Evolutionary conservation across 192 early-diverging fungal genomes (phyloP).

Genomic region (Dissophora ornata): DNA sequence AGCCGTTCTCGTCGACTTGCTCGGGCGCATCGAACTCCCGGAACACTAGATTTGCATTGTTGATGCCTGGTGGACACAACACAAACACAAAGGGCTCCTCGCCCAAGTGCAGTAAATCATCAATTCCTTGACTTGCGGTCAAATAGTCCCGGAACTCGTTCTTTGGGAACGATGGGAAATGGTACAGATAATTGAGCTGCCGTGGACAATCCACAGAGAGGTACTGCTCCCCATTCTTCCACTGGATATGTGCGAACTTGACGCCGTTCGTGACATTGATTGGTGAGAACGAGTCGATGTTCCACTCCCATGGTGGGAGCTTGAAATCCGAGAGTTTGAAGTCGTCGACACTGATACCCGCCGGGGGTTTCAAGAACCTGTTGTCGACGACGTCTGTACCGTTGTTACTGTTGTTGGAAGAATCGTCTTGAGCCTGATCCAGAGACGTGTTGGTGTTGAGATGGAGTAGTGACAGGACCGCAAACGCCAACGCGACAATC

Average conservation of each 20-base stretch:
- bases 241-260: conserved; percentile 35
- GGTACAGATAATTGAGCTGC: conserved; percentile 20
- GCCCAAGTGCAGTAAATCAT: conserved; percentile 26
- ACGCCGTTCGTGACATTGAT: conserved; percentile 40
- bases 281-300: conserved; percentile 23
- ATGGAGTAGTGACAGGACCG: conserved; percentile 32
- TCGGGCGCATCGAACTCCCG: conserved; percentile 29
- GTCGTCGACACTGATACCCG: conserved; percentile 36
- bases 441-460: conserved; percentile 11
- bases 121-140: conserved; percentile 7
- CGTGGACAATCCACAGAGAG: conserved; percentile 23
- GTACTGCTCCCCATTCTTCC: conserved; percentile 42
- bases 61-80: conserved; percentile 35
- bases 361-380: conserved; percentile 25
- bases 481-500: conserved; percentile 31
- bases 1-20: background rate
- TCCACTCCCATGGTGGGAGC: conserved; percentile 48
- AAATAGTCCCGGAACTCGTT: conserved; percentile 23
- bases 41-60: conserved; percentile 49
- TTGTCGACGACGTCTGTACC: too few relatives aligned
- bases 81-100: conserved; percentile 44
- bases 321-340: conserved; percentile 25
- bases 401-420: background rate
- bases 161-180: conserved; percentile 37
- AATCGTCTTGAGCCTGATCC: background rate